These are phyloP conservation scores for Triangularia setosa DNA, from an alignment of 2,329 filamentous ascomycete species.

Conservation along the genomic window DNA sequence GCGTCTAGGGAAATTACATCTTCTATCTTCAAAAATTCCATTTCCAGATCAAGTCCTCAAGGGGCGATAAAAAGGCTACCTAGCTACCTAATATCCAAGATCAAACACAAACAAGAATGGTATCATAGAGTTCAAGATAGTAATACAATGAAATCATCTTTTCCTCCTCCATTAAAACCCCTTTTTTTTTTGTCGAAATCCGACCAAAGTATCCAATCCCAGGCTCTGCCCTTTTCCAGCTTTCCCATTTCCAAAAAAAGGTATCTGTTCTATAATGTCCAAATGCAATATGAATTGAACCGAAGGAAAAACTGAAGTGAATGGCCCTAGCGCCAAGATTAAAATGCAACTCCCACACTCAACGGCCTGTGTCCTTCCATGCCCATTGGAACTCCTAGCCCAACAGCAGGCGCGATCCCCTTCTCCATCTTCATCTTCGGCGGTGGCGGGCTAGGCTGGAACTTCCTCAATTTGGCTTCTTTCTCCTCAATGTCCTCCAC, in stretches of 20 bases:
- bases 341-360: conserved; percentile 47
- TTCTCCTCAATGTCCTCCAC: conserved; percentile 12
- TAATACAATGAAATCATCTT: neutral
- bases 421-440: neutral
- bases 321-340: neutral
- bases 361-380: conserved; percentile 31
- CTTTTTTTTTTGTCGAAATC: neutral
- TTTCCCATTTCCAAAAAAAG: neutral
- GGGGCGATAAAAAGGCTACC: neutral
- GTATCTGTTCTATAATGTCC: neutral
- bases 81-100: neutral
- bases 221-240: neutral
- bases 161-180: neutral
- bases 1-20: neutral
- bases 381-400: conserved; percentile 5
- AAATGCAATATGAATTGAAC: neutral
- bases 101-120: neutral
- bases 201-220: neutral
- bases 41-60: neutral
- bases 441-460: neutral
- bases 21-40: neutral
- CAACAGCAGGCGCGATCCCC: conserved; percentile 7
- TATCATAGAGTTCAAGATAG: neutral
- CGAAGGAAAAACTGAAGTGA: neutral
- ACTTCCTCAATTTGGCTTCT: neutral